Evolutionary conservation across 192 early-diverging fungal genomes (phyloP), one percentile per base, ranked within the genome.

Genomic region (Fimicolochytrium jonesii): DNA sequence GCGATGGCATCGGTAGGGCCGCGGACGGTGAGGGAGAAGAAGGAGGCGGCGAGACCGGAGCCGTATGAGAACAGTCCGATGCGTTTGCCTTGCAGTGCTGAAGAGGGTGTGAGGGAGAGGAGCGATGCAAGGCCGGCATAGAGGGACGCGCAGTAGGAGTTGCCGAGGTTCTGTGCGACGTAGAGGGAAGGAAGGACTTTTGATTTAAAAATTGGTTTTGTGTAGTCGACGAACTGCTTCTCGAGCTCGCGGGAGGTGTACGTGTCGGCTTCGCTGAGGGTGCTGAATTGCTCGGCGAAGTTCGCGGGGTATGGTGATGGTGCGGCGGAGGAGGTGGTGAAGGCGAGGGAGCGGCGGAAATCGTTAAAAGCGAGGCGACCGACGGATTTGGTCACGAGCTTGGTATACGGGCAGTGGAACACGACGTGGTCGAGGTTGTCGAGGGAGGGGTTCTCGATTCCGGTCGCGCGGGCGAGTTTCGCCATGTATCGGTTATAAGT

Each of bases 371-470:
- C 82, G 66, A 95, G 73, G 50, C 97, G 90, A 42, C 86, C 93
- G 75, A 88, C 90, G 30, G 91, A 88, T 78, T 99, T 99, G 78
- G 86, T 87, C 9, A 99, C 93, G 66, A 97, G 82, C 83, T 99
- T 99, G 72, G 88, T 88, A 85, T 97, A 97, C 33, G 97, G 97
- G 49, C 91, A 92, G 81, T 99, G 97, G 85, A 94, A 96, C 34
- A 91, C 82, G 52, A 86, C 43, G 78, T 91, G 92, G 77, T 95
- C 93, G 47, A 90, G 52, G 48, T 70, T 70, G 50, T 79, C 74
- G 67, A 83, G 54, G 56, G 76, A 77, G 29, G 84, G 69, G 37
- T 72, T 69, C 22, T 64, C 66, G 61, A 46, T 36, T 45, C 64
- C 61, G 25, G 61, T 66, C 9, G 51, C 39, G 4, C 43, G 37